A percentile compares a stretch with the other conserved stretches of the same genome.
Evolutionary conservation across 495 filamentous ascomycete genomes (phyloP).

Genomic region (Massariosphaeria phaeospora): DNA sequence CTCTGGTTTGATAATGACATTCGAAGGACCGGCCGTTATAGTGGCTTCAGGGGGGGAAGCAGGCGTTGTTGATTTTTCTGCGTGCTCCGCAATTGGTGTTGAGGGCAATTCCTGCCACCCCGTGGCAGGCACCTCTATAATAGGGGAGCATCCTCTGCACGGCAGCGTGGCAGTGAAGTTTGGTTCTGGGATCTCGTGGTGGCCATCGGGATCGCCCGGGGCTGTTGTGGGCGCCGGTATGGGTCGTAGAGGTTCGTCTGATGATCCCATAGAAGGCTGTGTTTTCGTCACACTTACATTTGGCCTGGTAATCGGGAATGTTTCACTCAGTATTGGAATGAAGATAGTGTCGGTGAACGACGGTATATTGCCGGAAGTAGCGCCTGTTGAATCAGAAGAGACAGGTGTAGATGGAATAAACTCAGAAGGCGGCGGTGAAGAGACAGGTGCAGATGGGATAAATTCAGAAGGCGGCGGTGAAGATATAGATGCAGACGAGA

Average conservation of each 20-base stretch:
- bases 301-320: too few species aligned
- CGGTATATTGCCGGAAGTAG: too few species aligned
- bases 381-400: too few species aligned
- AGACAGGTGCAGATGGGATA: too few species aligned
- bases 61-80: neutral
- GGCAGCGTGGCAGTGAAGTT: slow-evolving; percentile 16
- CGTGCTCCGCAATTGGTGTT: slow-evolving; percentile 16
- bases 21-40: slow-evolving; percentile 24
- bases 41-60: slow-evolving; percentile 7
- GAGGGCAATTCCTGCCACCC: slow-evolving; percentile 8
- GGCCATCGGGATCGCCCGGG: slow-evolving; percentile 18
- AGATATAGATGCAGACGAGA: too few species aligned
- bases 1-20: slow-evolving; percentile 19
- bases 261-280: slow-evolving; percentile 13
- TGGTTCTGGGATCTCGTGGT: slow-evolving; percentile 23
- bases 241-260: slow-evolving; percentile 21
- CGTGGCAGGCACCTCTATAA: slow-evolving; percentile 22
- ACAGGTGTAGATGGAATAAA: too few species aligned
- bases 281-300: too few species aligned
- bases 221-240: slow-evolving; percentile 15
- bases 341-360: too few species aligned
- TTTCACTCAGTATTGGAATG: too few species aligned
- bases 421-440: too few species aligned
- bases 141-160: slow-evolving; percentile 24
- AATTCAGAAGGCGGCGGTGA: too few species aligned